Base-by-base conservation (phyloP, 2,329 filamentous ascomycete species). In the Hymenoscyphus albidus region DNA sequence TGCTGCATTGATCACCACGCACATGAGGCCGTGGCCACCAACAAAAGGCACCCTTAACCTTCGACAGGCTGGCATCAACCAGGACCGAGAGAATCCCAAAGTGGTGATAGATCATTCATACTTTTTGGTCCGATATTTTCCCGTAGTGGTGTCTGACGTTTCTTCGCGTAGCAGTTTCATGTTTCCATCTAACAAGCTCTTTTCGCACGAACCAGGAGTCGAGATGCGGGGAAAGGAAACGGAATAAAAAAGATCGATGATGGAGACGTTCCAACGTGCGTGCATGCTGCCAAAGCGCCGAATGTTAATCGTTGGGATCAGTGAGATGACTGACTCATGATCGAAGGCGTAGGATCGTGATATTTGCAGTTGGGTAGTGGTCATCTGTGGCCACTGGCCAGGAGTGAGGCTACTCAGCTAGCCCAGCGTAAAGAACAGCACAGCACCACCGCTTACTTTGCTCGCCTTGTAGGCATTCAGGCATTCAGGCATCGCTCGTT, bases 111-210 rank as follows among this genome's bases (percentile, higher is more conserved):
- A 27, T 54, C 48, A 22, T 54, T 54, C 48, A 27, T 54, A 22
- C 18, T 54, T 54, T 27, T 54, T 18, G 18, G 22, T 27, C 48
- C 48, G 48, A 54, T 54, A 27, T 54, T 54, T 22, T 54, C 22
- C 48, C 48, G 48, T 13, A 27, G 12, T 13, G n/a, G 44, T 51
- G 44, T 51, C 44, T 51, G 44, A 44, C 42, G 42, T 44, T 44
- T 44, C 42, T 44, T 51, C 44, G 44, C 44, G 44, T 51, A 22
- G 48, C 22, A 54, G 48, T 54, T 54, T 54, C 48, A 54, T 54
- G 48, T 54, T 54, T 54, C 48, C 48, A 22, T 54, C 22, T 22
- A 54, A 54, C 48, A 22, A 54, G 48, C 22, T 54, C 44, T n/a
- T 44, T 44, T 44, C 14, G 42, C 42, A 51, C 18, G 44, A 51